Evolutionary conservation across 2,329 filamentous ascomycete species (phyloP).

Genomic region (Escovopsis sp.): DNA sequence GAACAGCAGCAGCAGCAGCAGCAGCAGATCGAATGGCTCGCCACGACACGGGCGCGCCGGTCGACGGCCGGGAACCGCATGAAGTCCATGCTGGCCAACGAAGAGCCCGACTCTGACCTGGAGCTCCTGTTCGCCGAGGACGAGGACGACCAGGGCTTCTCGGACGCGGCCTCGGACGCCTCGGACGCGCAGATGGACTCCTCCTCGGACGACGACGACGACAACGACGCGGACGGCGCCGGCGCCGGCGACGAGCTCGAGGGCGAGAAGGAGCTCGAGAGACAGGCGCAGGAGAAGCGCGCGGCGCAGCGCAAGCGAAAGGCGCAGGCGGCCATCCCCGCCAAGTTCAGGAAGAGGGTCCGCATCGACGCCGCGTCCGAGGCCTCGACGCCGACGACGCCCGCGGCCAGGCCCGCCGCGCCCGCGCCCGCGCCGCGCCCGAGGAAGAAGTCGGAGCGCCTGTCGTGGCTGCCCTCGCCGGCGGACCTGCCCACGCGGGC

Average conservation of each 20-base stretch:
- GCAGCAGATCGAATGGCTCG: slow-evolving; percentile 49
- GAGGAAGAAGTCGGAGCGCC: slow-evolving; percentile 46
- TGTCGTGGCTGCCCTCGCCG: slow-evolving; percentile 41
- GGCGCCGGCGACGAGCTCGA: slow-evolving; percentile 52
- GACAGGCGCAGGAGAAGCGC: slow-evolving; percentile 54
- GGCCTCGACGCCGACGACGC: slow-evolving; percentile 6
- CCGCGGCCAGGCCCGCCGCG: slow-evolving; percentile 10
- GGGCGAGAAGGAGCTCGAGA: slow-evolving; percentile 77
- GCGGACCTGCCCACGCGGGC: slow-evolving; percentile 43
- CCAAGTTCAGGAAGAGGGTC: slow-evolving; percentile 59
- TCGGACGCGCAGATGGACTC: slow-evolving; percentile 79
- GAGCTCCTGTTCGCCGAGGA: slow-evolving; percentile 63
- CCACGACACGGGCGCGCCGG: slow-evolving; percentile 58
- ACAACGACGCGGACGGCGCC: slow-evolving; percentile 42
- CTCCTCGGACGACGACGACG: slow-evolving; percentile 49
- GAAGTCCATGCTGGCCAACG: slow-evolving; percentile 60
- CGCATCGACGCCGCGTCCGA: slow-evolving; percentile 43
- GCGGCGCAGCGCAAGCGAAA: slow-evolving; percentile 64
- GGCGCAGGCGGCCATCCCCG: slow-evolving; percentile 57
- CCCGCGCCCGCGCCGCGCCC: slow-evolving; percentile 30
- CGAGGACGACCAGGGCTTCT: slow-evolving; percentile 54
- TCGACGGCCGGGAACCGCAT: slow-evolving; percentile 76
- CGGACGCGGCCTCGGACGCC: slow-evolving; percentile 48
- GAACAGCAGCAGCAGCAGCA: slow-evolving; percentile 8
- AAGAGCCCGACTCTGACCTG: slow-evolving; percentile 54